Evolutionary conservation across 2,329 filamentous ascomycete species (phyloP).

Genomic region (Talaromyces sp.): DNA sequence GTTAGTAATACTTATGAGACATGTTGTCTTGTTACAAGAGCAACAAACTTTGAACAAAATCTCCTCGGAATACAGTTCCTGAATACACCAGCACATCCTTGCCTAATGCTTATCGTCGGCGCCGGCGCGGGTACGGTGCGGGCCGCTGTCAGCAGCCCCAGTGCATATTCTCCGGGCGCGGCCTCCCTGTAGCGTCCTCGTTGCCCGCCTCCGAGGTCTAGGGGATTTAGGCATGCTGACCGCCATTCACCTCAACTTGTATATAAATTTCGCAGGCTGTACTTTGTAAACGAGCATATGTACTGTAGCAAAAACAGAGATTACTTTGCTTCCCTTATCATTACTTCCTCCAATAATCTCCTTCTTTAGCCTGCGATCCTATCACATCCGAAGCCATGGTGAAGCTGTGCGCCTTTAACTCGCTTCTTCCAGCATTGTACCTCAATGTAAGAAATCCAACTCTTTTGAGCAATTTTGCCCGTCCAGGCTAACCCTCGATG

Average conservation of each 20-base stretch:
- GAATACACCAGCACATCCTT: background rate
- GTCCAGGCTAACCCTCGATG: background rate
- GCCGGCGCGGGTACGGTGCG: conserved; percentile 1
- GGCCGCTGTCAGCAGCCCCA: background rate
- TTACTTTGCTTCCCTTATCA: conserved; percentile 6
- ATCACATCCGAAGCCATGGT: background rate
- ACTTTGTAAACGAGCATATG: background rate
- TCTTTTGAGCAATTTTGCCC: background rate
- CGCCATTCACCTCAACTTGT: background rate
- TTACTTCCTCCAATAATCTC: background rate
- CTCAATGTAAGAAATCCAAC: background rate
- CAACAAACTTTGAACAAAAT: background rate
- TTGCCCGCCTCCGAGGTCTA: background rate
- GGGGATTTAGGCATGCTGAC: background rate
- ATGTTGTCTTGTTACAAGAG: background rate
- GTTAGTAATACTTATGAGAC: background rate
- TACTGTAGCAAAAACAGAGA: background rate
- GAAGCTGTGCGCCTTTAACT: conserved; percentile 5
- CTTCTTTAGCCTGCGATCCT: background rate
- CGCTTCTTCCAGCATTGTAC: background rate
- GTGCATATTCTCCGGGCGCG: background rate
- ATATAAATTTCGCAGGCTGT: conserved; percentile 2
- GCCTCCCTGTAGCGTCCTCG: background rate
- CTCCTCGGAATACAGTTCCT: background rate
- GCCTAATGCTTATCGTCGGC: background rate